Percentiles rank a stretch among this genome's conserved stretches.
phyloP scores from a whole-genome alignment of 73 alveolate genomes.

The Paraurostyla sp. region DNA sequence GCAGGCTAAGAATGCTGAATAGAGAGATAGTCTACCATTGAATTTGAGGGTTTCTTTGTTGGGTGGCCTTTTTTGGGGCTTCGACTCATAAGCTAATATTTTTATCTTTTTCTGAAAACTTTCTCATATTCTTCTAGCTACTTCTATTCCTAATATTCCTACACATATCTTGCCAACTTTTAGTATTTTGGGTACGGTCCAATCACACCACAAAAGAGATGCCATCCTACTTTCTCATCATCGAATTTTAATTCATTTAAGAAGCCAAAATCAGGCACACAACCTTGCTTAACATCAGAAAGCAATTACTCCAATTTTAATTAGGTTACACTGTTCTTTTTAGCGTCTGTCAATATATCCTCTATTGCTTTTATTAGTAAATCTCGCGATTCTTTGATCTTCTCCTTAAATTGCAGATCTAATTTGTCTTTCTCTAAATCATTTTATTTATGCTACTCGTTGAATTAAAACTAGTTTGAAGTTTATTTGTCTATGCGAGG shows the following conservation, averaged over 20 bases:
- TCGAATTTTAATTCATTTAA: conserved; percentile 32
- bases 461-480: too few relatives aligned
- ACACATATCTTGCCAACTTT: neutral
- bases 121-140: neutral
- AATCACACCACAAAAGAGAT: conserved; percentile 14
- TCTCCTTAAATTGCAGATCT: neutral
- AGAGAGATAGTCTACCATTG: too few relatives aligned
- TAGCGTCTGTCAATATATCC: neutral
- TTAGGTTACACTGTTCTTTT: conserved; percentile 16
- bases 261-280: conserved; percentile 45
- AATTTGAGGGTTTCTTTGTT: too few relatives aligned
- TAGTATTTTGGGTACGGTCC: conserved; percentile 49
- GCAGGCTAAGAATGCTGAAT: too few relatives aligned
- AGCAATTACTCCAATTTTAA: neutral
- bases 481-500: too few relatives aligned
- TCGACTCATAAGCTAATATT: neutral
- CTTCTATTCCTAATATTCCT: conserved; percentile 15
- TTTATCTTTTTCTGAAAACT: neutral
- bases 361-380: conserved; percentile 3
- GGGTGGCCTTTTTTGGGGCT: neutral
- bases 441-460: too few relatives aligned
- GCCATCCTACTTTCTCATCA: conserved; percentile 45
- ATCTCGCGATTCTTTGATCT: neutral
- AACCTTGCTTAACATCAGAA: conserved; percentile 44
- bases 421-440: neutral